Evolutionary conservation across 140 eudicot genomes (phyloP).

Genomic region (Stevia rebaudiana): DNA sequence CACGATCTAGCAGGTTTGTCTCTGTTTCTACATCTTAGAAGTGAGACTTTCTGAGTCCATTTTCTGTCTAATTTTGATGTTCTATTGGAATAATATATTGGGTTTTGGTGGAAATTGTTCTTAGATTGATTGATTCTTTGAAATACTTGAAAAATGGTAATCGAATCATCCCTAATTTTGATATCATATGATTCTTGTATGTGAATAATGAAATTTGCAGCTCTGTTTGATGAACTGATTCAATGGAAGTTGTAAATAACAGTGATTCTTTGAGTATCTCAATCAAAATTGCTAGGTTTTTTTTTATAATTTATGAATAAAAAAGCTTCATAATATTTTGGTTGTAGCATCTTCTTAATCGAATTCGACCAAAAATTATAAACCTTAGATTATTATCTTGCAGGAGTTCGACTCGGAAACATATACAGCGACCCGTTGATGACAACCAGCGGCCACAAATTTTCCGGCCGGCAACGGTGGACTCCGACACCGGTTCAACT

Average conservation of each 20-base stretch:
- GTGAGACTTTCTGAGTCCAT: neutral
- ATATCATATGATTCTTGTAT: too few relatives aligned
- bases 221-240: too few relatives aligned
- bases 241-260: too few relatives aligned
- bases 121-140: neutral
- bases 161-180: too few relatives aligned
- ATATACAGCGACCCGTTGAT: conserved; percentile 66
- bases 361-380: too few relatives aligned
- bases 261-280: too few relatives aligned
- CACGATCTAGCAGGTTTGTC: conserved; percentile 68
- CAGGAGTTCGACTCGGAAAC: conserved; percentile 89
- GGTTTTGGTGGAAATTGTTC: neutral
- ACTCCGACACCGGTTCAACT: conserved; percentile 93
- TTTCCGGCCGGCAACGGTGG: conserved; percentile 89
- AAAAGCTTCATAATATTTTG: too few relatives aligned
- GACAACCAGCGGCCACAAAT: conserved; percentile 71
- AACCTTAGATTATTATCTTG: conserved; percentile 12
- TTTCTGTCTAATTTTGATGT: neutral
- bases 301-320: too few relatives aligned
- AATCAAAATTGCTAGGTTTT: too few relatives aligned
- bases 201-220: too few relatives aligned
- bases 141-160: too few relatives aligned
- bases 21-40: neutral
- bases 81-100: neutral
- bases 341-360: too few relatives aligned